Percentiles rank a stretch among this genome's conserved stretches.
These are phyloP conservation scores for Penicillium antarcticum DNA, from an alignment of 495 filamentous ascomycete species.

Conservation along the genomic window DNA sequence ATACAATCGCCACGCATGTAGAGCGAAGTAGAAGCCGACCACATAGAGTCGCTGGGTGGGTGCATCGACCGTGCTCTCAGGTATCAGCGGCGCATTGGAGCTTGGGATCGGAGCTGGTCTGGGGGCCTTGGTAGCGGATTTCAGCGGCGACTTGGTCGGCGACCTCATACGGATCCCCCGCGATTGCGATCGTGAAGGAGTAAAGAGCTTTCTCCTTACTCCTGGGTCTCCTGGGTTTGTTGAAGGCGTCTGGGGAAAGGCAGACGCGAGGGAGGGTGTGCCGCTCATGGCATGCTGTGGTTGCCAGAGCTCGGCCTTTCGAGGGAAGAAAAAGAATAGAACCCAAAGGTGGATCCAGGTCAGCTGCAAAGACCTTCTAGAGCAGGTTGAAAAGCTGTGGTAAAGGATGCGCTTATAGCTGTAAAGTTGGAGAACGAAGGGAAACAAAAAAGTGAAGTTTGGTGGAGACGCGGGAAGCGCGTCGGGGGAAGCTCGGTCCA, in stretches of 20 bases:
- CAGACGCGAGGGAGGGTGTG: slow-evolving; percentile 70
- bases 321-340: not conserved
- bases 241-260: slow-evolving; percentile 64
- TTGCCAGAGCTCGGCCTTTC: slow-evolving; percentile 16
- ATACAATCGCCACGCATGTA: slow-evolving; percentile 78
- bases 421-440: slow-evolving; percentile 8
- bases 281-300: slow-evolving; percentile 66
- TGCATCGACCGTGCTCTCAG: slow-evolving; percentile 72
- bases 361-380: not conserved
- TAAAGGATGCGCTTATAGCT: not conserved
- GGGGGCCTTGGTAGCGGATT: slow-evolving; percentile 22
- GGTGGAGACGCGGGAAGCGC: slow-evolving; percentile 30
- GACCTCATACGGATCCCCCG: slow-evolving; percentile 8
- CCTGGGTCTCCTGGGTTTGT: slow-evolving; percentile 27
- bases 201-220: slow-evolving; percentile 26
- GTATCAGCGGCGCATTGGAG: slow-evolving; percentile 60
- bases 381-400: not conserved
- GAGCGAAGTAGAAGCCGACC: slow-evolving; percentile 64
- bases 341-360: not conserved
- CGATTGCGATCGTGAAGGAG: slow-evolving; percentile 27
- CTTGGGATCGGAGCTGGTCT: slow-evolving; percentile 23
- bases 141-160: slow-evolving; percentile 13
- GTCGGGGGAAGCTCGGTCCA: slow-evolving; percentile 28
- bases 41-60: slow-evolving; percentile 87
- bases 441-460: slow-evolving; percentile 21